Evolutionary conservation across 2,329 filamentous ascomycete species (phyloP), one percentile per base, ranked within the genome.

Genomic region (Beauveria varroae): DNA sequence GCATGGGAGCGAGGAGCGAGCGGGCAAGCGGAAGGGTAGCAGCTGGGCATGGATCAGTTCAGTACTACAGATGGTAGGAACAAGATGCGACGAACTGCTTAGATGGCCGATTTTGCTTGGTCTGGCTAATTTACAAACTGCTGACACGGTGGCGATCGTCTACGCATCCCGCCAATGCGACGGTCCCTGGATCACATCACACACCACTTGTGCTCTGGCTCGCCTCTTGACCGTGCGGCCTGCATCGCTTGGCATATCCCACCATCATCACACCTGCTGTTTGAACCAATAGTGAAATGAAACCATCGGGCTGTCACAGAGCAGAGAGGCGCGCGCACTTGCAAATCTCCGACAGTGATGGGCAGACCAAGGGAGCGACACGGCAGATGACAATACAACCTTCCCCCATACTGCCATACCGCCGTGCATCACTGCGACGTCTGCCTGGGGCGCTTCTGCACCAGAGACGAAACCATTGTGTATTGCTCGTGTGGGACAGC

Each of bases 11-110:
- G 12, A 16, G 34, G 12, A 16, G 34, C 34, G 68, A 70, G 34
- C 34, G 79, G 60, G 74, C 20, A 51, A 43, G 30, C 37, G 30
- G 37, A 58, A 58, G 30, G 34, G 34, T 37, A 20, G 18, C 34
- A 51, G 34, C 46, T 51, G 56, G 47, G 26, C 22, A 30, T 51
- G 56, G 56, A 37, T 51, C 34, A 41, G 30, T 30, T 51, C 24
- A 37, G 34, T 37, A 14, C 34, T 37, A 14, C 12, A 12, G 34
- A 37, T 37, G 14, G 34, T 14, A 37, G n/a, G 30, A 58, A 43
- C 3, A 28, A 43, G 46, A 18, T 24, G 47, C 46, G 22, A 30
- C 44, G 24, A 50, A 50, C 47, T 14, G 47, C 4, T 16, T n/a
- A 44, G 22, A 58, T 24, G n/a, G 14, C 44, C 44, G 14, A 24